These are phyloP conservation scores for Xylaria sp. DNA, from an alignment of 2,329 filamentous ascomycete genomes.

Conservation along the genomic window DNA sequence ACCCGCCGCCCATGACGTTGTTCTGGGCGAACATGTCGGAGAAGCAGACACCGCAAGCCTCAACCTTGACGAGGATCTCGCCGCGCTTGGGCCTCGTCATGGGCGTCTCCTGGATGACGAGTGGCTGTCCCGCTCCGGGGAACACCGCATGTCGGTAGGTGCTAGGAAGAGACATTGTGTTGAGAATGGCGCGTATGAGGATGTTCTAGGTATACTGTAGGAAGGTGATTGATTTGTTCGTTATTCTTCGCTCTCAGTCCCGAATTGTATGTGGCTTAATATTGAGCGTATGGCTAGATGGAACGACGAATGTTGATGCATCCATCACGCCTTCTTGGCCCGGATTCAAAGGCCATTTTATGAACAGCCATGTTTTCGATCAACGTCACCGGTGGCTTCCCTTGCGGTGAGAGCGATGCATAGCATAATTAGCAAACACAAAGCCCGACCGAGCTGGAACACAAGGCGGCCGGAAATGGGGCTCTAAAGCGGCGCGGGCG, in stretches of 20 bases:
- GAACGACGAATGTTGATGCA: background rate
- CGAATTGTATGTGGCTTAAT: too few relatives aligned
- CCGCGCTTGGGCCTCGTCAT: conserved; percentile 60
- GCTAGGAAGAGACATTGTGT: conserved; percentile 20
- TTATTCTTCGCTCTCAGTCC: background rate
- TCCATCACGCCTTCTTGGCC: background rate
- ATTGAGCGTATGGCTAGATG: background rate
- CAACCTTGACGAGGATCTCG: conserved; percentile 70
- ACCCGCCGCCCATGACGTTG: conserved; percentile 53
- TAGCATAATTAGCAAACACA: background rate
- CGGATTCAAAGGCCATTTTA: background rate
- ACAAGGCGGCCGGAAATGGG: background rate
- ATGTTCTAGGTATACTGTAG: too few relatives aligned
- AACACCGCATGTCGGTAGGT: conserved; percentile 69
- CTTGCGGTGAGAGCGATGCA: background rate
- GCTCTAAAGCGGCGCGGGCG: background rate
- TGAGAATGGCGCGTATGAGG: background rate
- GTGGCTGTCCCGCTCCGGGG: conserved; percentile 57
- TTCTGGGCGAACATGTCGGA: conserved; percentile 57
- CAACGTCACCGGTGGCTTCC: background rate
- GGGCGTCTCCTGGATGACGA: conserved; percentile 64
- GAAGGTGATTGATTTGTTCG: too few relatives aligned
- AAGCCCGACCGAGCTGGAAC: background rate
- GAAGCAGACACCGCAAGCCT: conserved; percentile 70
- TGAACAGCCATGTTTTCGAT: background rate